Conservation (phyloP, 2,329 filamentous ascomycete genomes). For the Calcarisporium arbuscula region DNA sequence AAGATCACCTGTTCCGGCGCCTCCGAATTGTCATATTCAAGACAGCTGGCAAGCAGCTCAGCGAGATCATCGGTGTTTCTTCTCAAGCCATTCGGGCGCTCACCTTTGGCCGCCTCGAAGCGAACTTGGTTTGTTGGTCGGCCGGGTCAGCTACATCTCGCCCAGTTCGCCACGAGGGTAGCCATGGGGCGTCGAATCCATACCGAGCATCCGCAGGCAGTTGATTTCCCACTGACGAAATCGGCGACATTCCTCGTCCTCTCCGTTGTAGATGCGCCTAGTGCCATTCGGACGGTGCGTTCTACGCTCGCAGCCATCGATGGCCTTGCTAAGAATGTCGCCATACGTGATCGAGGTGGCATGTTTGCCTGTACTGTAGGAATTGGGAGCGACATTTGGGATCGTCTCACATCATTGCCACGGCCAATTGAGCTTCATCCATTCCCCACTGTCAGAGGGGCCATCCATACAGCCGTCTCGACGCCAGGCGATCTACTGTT, state of each 20-base stretch:
- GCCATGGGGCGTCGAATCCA: too few species aligned
- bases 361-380: constrained; percentile 47
- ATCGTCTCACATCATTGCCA: constrained; percentile 33
- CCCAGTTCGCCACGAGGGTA: too few species aligned
- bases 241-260: constrained; percentile 50
- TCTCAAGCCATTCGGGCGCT: too few species aligned
- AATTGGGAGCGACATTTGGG: constrained; percentile 48
- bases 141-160: too few species aligned
- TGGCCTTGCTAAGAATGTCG: constrained; percentile 45
- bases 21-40: too few species aligned
- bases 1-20: too few species aligned
- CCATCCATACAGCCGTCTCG: constrained; percentile 43
- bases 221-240: constrained; percentile 45
- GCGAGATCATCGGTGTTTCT: too few species aligned
- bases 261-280: constrained; percentile 25
- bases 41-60: too few species aligned
- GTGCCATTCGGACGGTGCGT: constrained; percentile 34
- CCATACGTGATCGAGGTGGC: constrained; percentile 39
- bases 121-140: too few species aligned
- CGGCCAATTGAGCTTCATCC: constrained; percentile 46
- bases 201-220: constrained; percentile 30
- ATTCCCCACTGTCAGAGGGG: constrained; percentile 40
- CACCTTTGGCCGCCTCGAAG: too few species aligned
- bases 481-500: constrained; percentile 53
- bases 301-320: constrained; percentile 36